Evolutionary conservation across 1,284 basidiomycete genomes (phyloP).

Genomic region (Hemileia vastatrix): DNA sequence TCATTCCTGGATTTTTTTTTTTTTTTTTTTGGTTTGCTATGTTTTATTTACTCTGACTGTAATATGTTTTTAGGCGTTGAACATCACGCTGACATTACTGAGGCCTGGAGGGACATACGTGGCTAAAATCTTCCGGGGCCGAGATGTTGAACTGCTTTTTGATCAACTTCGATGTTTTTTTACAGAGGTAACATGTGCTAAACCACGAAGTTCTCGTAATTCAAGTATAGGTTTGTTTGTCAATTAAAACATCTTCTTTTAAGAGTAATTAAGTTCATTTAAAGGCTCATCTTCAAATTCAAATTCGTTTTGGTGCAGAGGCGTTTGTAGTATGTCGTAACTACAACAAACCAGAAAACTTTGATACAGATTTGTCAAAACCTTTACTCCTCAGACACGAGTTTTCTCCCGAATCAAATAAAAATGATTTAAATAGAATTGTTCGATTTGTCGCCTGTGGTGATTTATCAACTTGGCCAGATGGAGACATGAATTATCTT

Average conservation of each 20-base stretch:
- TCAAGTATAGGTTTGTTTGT: slow-evolving; percentile 34
- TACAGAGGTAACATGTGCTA: slow-evolving; percentile 44
- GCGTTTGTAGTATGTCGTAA: slow-evolving; percentile 52
- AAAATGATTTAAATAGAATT: slow-evolving; percentile 32
- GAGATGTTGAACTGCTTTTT: slow-evolving; percentile 48
- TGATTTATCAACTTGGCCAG: slow-evolving; percentile 34
- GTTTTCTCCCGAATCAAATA: not conserved
- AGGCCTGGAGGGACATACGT: slow-evolving; percentile 50
- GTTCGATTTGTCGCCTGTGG: slow-evolving; percentile 41
- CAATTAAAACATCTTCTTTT: not conserved
- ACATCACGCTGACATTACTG: slow-evolving; percentile 51
- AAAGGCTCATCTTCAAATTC: not conserved
- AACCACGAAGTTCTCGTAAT: slow-evolving; percentile 43
- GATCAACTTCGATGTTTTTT: slow-evolving; percentile 50
- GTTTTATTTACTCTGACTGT: not conserved
- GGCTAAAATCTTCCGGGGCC: slow-evolving; percentile 53
- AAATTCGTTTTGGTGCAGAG: slow-evolving; percentile 42
- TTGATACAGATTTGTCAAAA: slow-evolving; percentile 31
- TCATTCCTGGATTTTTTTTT: not conserved
- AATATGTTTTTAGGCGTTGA: slow-evolving; percentile 47
- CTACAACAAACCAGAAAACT: slow-evolving; percentile 44
- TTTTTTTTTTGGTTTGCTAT: not conserved
- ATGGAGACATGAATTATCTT: no score
- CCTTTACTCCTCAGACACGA: slow-evolving; percentile 31
- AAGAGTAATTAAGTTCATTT: not conserved